Conservation (phyloP, 116 monocot species). For the Cymodocea nodosa region DNA sequence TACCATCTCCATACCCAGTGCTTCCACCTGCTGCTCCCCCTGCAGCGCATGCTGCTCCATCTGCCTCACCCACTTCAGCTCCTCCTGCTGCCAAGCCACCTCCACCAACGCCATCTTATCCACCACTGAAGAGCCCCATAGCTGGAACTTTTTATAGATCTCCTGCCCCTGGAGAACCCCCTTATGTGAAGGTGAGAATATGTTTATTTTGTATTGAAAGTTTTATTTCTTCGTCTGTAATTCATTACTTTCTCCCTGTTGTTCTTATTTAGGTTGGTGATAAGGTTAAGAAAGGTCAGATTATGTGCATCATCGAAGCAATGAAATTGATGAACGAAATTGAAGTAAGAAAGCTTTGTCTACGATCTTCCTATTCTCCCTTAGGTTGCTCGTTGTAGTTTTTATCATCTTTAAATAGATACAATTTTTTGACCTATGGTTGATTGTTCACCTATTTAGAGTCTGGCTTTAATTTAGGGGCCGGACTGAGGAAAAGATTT, state of each 20-base stretch:
- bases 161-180: constrained; percentile 36
- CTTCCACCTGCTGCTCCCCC: constrained; percentile 6
- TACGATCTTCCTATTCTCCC: neutral
- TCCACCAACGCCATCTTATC: constrained; percentile 26
- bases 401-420: neutral
- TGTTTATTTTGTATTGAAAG: neutral
- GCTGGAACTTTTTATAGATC: constrained; percentile 53
- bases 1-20: constrained; percentile 3
- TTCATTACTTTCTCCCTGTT: neutral
- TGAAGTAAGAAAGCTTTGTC: constrained; percentile 21
- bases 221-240: neutral
- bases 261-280: constrained; percentile 36
- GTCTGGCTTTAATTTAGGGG: no score
- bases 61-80: constrained; percentile 9
- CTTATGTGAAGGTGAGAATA: constrained; percentile 46
- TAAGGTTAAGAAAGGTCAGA: constrained; percentile 55
- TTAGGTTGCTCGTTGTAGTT: neutral
- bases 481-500: no score
- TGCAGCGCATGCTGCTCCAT: constrained; percentile 7
- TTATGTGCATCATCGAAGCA: constrained; percentile 58
- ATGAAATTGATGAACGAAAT: constrained; percentile 81
- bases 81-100: constrained; percentile 13
- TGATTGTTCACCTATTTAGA: no score
- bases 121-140: constrained; percentile 47
- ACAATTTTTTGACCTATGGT: no score